Percentiles rank a stretch among this genome's conserved stretches.
phyloP scores from a whole-genome alignment of 306 rosid species.

The Cicer bijugum region DNA sequence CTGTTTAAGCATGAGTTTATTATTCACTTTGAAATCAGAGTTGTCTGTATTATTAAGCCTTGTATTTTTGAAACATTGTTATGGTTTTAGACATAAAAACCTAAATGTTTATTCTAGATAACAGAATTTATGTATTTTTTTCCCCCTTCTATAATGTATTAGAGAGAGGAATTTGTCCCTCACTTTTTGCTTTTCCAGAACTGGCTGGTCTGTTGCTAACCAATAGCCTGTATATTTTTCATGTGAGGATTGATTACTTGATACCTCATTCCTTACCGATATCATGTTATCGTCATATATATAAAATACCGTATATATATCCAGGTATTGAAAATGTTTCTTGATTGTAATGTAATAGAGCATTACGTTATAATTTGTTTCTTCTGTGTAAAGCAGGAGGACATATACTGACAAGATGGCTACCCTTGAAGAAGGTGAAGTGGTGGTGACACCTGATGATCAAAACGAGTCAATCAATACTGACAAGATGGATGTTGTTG shows the following conservation, averaged over 20 bases:
- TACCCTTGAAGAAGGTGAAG: slow-evolving; percentile 56
- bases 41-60: slow-evolving; percentile 7
- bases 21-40: slow-evolving; percentile 14
- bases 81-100: neutral
- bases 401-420: slow-evolving; percentile 51
- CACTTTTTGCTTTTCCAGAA: neutral
- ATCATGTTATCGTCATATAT: neutral
- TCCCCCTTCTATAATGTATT: neutral
- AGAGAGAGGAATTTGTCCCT: slow-evolving; percentile 9
- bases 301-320: neutral
- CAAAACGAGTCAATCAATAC: slow-evolving; percentile 34
- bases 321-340: neutral
- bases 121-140: neutral
- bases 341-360: neutral
- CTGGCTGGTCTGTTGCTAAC: neutral
- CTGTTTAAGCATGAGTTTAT: neutral
- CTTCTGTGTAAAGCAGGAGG: slow-evolving; percentile 46
- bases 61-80: neutral
- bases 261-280: neutral
- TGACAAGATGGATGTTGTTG: slow-evolving; percentile 41
- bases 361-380: neutral
- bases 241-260: neutral
- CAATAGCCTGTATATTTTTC: neutral
- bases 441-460: slow-evolving; percentile 32
- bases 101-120: neutral